Percentiles rank a stretch among this genome's conserved stretches.
Conservation (phyloP, 202 grass and related monocot species). For the Carex arenaria region DNA sequence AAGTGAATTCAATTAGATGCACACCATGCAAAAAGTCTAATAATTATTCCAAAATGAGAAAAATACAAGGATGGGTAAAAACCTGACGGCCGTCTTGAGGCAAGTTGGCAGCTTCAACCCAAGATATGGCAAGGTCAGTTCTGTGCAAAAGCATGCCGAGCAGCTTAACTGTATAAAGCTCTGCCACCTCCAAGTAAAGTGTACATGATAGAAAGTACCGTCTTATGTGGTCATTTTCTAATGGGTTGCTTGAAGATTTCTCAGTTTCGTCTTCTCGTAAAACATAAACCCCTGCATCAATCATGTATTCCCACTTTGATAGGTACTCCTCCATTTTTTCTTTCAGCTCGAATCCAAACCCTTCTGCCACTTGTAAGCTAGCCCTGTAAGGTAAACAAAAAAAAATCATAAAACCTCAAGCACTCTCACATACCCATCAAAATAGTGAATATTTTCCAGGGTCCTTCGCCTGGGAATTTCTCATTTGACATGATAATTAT, state of each 20-base stretch:
- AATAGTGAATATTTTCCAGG: neutral
- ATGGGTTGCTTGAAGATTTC: constrained; percentile 3
- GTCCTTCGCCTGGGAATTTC: neutral
- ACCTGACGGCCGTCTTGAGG: constrained; percentile 51
- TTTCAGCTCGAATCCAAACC: constrained; percentile 49
- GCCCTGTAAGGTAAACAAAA: constrained; percentile 41
- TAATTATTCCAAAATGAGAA: neutral
- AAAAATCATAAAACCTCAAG: neutral
- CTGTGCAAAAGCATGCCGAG: constrained; percentile 50
- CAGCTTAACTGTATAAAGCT: constrained; percentile 69
- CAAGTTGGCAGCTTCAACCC: constrained; percentile 52
- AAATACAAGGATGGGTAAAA: neutral
- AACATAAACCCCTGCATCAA: constrained; percentile 49
- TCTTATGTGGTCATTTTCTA: constrained; percentile 16
- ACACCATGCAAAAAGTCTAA: neutral
- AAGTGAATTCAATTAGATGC: neutral
- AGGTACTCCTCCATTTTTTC: constrained; percentile 79
- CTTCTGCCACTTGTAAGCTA: constrained; percentile 69
- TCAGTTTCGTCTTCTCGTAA: constrained; percentile 27
- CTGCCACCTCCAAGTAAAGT: constrained; percentile 60
- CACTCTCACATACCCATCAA: neutral
- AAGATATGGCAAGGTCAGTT: constrained; percentile 53
- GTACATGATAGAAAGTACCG: constrained; percentile 28
- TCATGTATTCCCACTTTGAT: constrained; percentile 61
- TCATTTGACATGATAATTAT: neutral